Conservation (phyloP, 352 stramenopile species). For the Pilasporangium apinafurcum region DNA sequence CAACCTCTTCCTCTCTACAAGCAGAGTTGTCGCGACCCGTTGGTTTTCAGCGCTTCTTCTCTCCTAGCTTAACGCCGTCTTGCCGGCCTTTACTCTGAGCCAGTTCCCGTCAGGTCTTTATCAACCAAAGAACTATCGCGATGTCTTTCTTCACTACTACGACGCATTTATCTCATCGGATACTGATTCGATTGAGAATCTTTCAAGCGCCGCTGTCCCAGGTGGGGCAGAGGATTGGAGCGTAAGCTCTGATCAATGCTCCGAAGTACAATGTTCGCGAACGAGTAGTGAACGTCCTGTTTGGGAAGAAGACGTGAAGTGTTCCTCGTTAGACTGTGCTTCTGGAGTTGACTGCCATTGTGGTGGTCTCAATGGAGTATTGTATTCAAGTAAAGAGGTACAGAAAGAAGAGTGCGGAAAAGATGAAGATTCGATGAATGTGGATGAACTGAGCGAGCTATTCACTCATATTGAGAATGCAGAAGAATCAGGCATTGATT, state of each 20-base stretch:
- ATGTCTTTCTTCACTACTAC: slow-evolving; percentile 20
- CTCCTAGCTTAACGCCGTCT: slow-evolving; percentile 26
- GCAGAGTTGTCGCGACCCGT: slow-evolving; percentile 1
- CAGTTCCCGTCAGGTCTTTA: slow-evolving; percentile 26
- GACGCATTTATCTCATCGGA: slow-evolving; percentile 5
- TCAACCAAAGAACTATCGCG: slow-evolving; percentile 27
- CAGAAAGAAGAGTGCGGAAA: slow-evolving; percentile 15
- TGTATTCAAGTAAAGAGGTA: slow-evolving; percentile 10
- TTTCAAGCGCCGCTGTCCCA: slow-evolving; percentile 7
- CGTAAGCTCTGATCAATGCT: slow-evolving; percentile 20
- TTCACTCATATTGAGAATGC: slow-evolving; percentile 47
- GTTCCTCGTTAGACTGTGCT: background rate
- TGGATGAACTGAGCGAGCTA: slow-evolving; percentile 48
- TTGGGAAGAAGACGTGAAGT: slow-evolving; percentile 1
- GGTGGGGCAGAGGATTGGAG: slow-evolving; percentile 10
- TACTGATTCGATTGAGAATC: slow-evolving; percentile 5
- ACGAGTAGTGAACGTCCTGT: slow-evolving; percentile 1
- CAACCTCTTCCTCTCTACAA: slow-evolving; percentile 2
- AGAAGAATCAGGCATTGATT: slow-evolving; percentile 24
- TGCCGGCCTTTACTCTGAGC: slow-evolving; percentile 17
- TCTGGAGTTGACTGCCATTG: slow-evolving; percentile 1
- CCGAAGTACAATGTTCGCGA: slow-evolving; percentile 1
- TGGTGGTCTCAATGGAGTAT: slow-evolving; percentile 4
- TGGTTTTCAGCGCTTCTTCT: slow-evolving; percentile 30
- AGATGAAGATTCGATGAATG: slow-evolving; percentile 30